A percentile compares a stretch with the other conserved stretches of the same genome.
phyloP scores from a whole-genome alignment of 176 grass and related monocot species.

The Carex littledalei region DNA sequence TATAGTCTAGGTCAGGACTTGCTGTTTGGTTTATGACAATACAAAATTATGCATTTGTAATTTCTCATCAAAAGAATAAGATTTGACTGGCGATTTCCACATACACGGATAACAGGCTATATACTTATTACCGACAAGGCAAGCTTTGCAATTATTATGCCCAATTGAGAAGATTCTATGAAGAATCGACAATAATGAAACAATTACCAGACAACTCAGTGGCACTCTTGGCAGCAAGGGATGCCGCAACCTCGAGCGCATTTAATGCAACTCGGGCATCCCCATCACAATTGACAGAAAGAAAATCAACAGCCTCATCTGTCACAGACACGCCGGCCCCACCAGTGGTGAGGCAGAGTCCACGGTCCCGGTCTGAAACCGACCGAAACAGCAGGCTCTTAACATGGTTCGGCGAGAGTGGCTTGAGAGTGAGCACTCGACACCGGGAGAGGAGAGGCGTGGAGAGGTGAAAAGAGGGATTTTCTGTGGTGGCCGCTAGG shows the following conservation, averaged over 20 bases:
- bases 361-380: slow-evolving; percentile 25
- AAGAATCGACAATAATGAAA: not conserved
- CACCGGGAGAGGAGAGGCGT: slow-evolving; percentile 46
- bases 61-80: not conserved
- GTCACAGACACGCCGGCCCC: not conserved
- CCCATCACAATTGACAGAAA: slow-evolving; percentile 35
- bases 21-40: not conserved
- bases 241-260: slow-evolving; percentile 31
- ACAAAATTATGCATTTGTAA: not conserved
- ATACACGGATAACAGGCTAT: not conserved
- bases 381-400: slow-evolving; percentile 23
- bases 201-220: slow-evolving; percentile 8
- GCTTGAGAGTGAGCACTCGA: slow-evolving; percentile 33
- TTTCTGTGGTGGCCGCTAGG: slow-evolving; percentile 38
- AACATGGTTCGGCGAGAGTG: slow-evolving; percentile 25
- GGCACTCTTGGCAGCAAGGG: slow-evolving; percentile 3
- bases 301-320: slow-evolving; percentile 34
- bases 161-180: not conserved
- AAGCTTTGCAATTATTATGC: not conserved
- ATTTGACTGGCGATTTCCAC: not conserved
- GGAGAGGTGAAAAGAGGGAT: slow-evolving; percentile 44
- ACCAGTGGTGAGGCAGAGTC: slow-evolving; percentile 26
- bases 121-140: not conserved
- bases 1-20: not conserved
- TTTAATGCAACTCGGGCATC: slow-evolving; percentile 43